Evolutionary conservation across 768 basidiomycete genomes (phyloP), one percentile per base, ranked within the genome.

Genomic region (Russula sp.): DNA sequence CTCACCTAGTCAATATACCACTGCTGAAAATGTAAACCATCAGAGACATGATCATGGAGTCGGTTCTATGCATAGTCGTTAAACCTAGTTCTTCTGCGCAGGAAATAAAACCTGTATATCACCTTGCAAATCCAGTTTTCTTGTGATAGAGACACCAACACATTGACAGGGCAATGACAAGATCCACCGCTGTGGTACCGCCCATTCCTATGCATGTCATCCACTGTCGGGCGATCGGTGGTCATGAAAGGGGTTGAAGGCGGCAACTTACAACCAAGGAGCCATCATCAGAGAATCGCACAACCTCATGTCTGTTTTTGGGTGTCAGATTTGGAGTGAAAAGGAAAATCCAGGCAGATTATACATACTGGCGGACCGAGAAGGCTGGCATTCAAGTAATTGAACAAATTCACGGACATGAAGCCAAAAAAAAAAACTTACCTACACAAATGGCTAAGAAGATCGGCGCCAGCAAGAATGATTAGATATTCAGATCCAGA

Each of bases 101-200:
- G 25, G 25, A 29, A 29, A 29, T 29, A 29, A 29, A 29, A 29
- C 25, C 25, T 29, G 25, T 29, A 29, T 29, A 29, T 29, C 2
- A 29, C 25, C 25, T 29, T 29, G 25, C 25, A 29, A 29, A 29
- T 29, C 25, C 25, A 29, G 25, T 29, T 29, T 29, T 29, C 25
- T 29, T 29, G 25, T 29, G 25, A 29, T 29, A 29, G 25, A 29
- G 25, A 29, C 25, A 29, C 25, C 25, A 29, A 29, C 25, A 29
- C 25, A 29, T 29, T 29, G 25, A 29, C 25, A 29, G 2, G 3
- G 80, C 81, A 53, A 82, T 81, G 58, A 81, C 71, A 60, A 80
- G 71, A 64, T 82, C 81, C 10, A 78, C 76, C n/a, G 75, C 75
- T 18, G 78, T 78, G 29, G 78, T 78, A 58, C 77, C 75, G 39